Base-by-base conservation (phyloP, 345 rosid genomes). In the Cardamine resedifolia region DNA sequence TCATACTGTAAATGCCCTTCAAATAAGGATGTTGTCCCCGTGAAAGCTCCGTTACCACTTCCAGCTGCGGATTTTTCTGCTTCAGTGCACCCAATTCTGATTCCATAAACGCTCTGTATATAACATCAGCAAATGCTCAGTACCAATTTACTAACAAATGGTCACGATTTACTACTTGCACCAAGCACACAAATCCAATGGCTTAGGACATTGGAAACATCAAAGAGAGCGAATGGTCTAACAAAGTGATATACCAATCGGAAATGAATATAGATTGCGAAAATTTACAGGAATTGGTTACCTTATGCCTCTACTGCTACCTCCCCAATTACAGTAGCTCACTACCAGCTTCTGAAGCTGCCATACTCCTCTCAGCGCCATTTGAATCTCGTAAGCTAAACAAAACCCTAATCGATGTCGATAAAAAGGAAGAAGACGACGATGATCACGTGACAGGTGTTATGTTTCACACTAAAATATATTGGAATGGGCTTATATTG, bases 251-350 rank as follows among this genome's bases (percentile, higher is more conserved):
- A 12, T 4, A 41, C 6, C n/a, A 15, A 41, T 41, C 7, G n/a
- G 44, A 38, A 39, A 0, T 6, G 0, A 39, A 12, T 39, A 43
- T 2, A 43, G 8, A 15, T 14, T 1, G 4, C 4, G 11, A 3
- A 38, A 38, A 44, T 6, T 44, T 44, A 44, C 2, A 16, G 20
- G 49, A 16, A 44, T 16, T 44, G 10, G 58, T 15, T 74, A 91
- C 96, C 93, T 86, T 76, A 89, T 87, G 56, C 97, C 96, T 55
- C 90, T 82, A 55, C 99, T 89, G 74, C 97, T 95, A 18, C 96
- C 99, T 61, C 99, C 97, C 99, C 96, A 88, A 49, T 90, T 85
- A 71, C 89, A 81, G 59, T 83, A 90, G 85, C 97, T 90, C 18
- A 90, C 96, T 2, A 90, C 75, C 68, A 94, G 83, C 80, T 84